A percentile compares a stretch with the other conserved stretches of the same genome.
Conservation (phyloP, 78 protist species). For the Polysphondylium violaceum region DNA sequence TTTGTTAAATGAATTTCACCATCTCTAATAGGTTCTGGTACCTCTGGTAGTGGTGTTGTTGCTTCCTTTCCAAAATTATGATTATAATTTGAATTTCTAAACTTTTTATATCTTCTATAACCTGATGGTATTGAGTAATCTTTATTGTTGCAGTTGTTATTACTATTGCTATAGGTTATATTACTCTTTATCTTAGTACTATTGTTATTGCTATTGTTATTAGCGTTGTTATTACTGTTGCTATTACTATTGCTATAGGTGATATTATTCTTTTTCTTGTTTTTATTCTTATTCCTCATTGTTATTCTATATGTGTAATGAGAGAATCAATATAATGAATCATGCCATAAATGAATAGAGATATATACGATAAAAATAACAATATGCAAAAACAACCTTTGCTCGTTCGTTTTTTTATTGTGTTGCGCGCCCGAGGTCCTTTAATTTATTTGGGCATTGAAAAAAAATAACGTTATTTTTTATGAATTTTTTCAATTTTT, state of each 20-base stretch:
- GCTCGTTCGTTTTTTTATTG: too few relatives aligned
- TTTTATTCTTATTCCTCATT: neutral
- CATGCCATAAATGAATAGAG: too few relatives aligned
- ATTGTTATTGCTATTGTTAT: neutral
- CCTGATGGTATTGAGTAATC: neutral
- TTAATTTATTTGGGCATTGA: too few relatives aligned
- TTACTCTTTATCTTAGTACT: neutral
- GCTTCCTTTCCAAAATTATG: neutral
- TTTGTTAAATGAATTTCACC: neutral
- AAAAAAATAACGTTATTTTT: too few relatives aligned
- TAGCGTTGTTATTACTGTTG: neutral
- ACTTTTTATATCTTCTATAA: neutral
- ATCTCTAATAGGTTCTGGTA: neutral
- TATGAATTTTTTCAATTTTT: too few relatives aligned
- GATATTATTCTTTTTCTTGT: neutral
- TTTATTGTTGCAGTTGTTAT: neutral
- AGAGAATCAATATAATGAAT: too few relatives aligned
- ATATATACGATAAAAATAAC: too few relatives aligned
- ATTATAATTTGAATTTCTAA: constrained; percentile 2
- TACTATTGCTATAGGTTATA: neutral
- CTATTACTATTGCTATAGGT: neutral
- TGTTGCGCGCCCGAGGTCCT: too few relatives aligned
- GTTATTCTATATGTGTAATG: too few relatives aligned
- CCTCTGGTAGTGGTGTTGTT: neutral
- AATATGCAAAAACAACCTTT: too few relatives aligned